Conservation (phyloP, 768 basidiomycete genomes). For the Lactarius indigo region DNA sequence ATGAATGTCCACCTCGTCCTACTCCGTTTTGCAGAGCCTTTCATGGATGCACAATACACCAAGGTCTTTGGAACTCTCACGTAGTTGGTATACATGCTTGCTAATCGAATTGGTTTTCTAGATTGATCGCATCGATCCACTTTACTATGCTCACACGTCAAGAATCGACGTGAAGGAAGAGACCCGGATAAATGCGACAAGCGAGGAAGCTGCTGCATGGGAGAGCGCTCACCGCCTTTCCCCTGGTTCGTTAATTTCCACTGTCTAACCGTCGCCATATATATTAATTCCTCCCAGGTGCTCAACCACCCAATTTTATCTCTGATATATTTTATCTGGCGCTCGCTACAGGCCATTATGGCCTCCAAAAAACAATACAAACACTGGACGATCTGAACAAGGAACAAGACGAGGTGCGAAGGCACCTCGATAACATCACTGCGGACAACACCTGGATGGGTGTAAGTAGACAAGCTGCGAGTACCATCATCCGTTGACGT, state of each 20-base stretch:
- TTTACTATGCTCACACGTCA: conserved; percentile 69
- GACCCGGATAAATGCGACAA: conserved; percentile 90
- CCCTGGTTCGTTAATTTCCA: conserved; percentile 36
- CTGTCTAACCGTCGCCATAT: neutral
- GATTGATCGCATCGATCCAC: conserved; percentile 88
- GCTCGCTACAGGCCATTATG: conserved; percentile 85
- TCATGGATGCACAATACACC: conserved; percentile 86
- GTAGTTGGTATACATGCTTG: neutral
- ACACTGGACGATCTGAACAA: conserved; percentile 70
- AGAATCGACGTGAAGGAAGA: conserved; percentile 82
- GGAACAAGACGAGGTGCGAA: conserved; percentile 70
- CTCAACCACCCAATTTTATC: conserved; percentile 83
- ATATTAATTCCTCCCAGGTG: conserved; percentile 33
- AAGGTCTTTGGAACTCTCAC: conserved; percentile 51
- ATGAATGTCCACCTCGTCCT: conserved; percentile 82
- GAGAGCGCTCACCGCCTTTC: conserved; percentile 46
- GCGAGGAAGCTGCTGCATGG: conserved; percentile 80
- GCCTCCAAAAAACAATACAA: conserved; percentile 77
- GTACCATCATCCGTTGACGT: conserved; percentile 6
- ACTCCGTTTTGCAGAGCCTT: conserved; percentile 85
- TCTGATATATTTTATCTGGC: conserved; percentile 92
- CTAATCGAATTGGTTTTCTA: conserved; percentile 32
- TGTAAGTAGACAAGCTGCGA: conserved; percentile 41
- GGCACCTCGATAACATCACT: conserved; percentile 70
- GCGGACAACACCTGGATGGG: conserved; percentile 81